Evolutionary conservation across 345 rosid species (phyloP), one percentile per base, ranked within the genome.

Genomic region (Anastatica hierochuntica): DNA sequence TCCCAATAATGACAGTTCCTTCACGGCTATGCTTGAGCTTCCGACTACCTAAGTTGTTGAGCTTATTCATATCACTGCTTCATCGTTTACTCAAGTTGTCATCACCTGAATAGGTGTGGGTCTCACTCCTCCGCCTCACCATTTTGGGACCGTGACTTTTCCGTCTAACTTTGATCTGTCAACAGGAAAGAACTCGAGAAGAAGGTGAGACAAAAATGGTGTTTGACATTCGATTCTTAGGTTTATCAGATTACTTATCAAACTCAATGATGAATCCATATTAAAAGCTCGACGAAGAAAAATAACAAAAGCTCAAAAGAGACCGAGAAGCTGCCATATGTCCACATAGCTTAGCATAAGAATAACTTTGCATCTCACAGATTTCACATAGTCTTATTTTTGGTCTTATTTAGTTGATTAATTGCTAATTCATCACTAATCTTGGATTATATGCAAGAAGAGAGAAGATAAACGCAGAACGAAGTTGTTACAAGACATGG

Each of bases 401-500:
- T 17, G 15, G n/a, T 42, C 15, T 37, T 63, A 69, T 38, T 69
- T 15, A 56, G 31, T 14, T 37, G 43, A 56, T 57, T 52, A 57
- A 31, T 45, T 3, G 15, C 46, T 57, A 48, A 60, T 54, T 2
- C 0, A 3, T 48, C 30, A 20, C 38, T 60, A 60, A 60, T 47
- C 5, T 21, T 21, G 37, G 41, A 23, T 38, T 51, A n/a, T 61
- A 43, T 26, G 90, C 90, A 15, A 82, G 90, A 67, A 79, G 85
- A 30, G 90, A 82, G 81, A 82, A 82, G 70, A 82, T 82, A 30
- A 82, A 82, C 49, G 78, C 79, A 46, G 85, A 62, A 82, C 79
- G 90, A 82, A 82, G 81, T 65, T 82, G 8, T 71, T 82, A 43
- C 90, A 82, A 11, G 90, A 82, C 50, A 79, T 82, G 85, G 90